Evolutionary conservation across 1,139 yeast species (phyloP).

Genomic region (Meyerozyma guilliermondii): DNA sequence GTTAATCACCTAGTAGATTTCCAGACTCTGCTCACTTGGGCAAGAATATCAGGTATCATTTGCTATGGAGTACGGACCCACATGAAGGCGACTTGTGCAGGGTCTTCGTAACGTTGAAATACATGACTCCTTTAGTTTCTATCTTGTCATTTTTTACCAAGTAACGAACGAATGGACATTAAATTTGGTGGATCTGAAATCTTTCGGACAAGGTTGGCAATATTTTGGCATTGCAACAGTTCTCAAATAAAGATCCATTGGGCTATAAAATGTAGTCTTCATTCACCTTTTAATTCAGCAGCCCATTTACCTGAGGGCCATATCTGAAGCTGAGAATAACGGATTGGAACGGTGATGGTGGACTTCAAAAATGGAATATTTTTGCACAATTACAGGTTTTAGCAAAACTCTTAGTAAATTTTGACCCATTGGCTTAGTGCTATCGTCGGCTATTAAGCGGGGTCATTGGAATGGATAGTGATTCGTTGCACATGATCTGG

Average conservation of each 20-base stretch:
- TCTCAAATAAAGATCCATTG: slow-evolving; percentile 31
- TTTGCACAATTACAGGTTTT: slow-evolving; percentile 30
- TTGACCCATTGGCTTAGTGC: slow-evolving; percentile 46
- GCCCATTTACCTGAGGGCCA: slow-evolving; percentile 44
- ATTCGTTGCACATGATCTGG: slow-evolving; percentile 29
- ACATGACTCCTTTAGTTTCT: neutral
- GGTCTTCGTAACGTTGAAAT: neutral
- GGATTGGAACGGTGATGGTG: slow-evolving; percentile 43
- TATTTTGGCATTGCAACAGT: slow-evolving; percentile 27
- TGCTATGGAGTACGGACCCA: too few species aligned
- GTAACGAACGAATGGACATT: neutral
- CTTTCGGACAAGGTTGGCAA: slow-evolving; percentile 8
- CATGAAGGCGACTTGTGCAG: neutral
- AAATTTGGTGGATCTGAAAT: neutral
- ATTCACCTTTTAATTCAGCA: slow-evolving; percentile 39
- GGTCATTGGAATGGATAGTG: slow-evolving; percentile 40
- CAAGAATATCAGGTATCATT: too few species aligned
- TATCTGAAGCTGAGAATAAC: slow-evolving; percentile 30
- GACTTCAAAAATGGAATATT: slow-evolving; percentile 56
- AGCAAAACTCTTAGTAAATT: slow-evolving; percentile 17
- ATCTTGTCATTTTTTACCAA: neutral
- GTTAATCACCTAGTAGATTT: neutral
- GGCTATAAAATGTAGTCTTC: slow-evolving; percentile 45
- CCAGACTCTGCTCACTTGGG: too few species aligned
- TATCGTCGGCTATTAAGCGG: slow-evolving; percentile 62